These are phyloP conservation scores for Nakaseomyces kungkrabaensis DNA, from an alignment of 1,139 yeast genomes.

Conservation along the genomic window DNA sequence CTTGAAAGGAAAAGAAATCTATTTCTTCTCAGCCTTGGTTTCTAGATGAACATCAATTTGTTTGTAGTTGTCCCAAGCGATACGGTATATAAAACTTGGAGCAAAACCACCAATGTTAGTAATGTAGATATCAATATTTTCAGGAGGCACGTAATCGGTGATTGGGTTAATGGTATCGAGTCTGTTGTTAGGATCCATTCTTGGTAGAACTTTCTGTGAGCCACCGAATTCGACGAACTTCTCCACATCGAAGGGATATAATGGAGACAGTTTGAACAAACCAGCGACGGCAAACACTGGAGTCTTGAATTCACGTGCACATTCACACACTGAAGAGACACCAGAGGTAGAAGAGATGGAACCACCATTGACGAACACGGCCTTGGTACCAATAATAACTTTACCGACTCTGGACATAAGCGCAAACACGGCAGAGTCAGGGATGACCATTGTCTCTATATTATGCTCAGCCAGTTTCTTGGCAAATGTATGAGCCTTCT, in stretches of 20 bases:
- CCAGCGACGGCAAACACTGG: slow-evolving; percentile 97
- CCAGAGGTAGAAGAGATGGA: slow-evolving; percentile 76
- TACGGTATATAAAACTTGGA: slow-evolving; percentile 91
- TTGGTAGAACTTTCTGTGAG: slow-evolving; percentile 37
- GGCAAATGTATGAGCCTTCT: slow-evolving; percentile 69
- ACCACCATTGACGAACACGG: slow-evolving; percentile 95
- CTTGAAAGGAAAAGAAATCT: too few relatives aligned
- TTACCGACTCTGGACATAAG: slow-evolving; percentile 97
- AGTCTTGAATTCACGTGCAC: slow-evolving; percentile 89
- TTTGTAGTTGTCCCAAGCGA: slow-evolving; percentile 88
- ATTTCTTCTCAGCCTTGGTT: slow-evolving; percentile 6
- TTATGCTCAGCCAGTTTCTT: slow-evolving; percentile 72
- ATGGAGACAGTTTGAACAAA: slow-evolving; percentile 81
- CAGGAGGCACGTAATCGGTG: slow-evolving; percentile 88
- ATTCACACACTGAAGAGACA: slow-evolving; percentile 85
- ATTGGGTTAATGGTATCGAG: slow-evolving; percentile 88
- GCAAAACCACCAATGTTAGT: slow-evolving; percentile 95
- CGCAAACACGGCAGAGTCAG: slow-evolving; percentile 88
- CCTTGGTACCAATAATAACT: slow-evolving; percentile 82
- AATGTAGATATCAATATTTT: slow-evolving; percentile 84
- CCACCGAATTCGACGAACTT: slow-evolving; percentile 89
- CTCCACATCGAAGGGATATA: slow-evolving; percentile 87
- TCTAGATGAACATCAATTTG: slow-evolving; percentile 63
- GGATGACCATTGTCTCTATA: slow-evolving; percentile 82
- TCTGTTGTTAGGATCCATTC: slow-evolving; percentile 32